Evolutionary conservation across 2,329 filamentous ascomycete species (phyloP).

Genomic region (Penicillium sp.): DNA sequence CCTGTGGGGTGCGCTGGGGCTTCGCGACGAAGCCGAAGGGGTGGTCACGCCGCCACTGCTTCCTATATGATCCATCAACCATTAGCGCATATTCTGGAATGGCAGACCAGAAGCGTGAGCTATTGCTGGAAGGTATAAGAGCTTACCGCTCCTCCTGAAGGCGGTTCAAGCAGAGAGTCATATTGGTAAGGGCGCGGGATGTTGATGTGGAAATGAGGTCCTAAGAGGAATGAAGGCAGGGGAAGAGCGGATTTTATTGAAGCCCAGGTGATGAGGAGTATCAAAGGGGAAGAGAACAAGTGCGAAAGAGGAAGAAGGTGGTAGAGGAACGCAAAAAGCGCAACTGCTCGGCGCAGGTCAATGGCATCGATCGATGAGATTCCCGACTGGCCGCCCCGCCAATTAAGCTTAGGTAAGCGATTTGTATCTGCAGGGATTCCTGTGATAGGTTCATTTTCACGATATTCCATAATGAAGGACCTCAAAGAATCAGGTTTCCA

Average conservation of each 20-base stretch:
- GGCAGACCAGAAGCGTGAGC: no score
- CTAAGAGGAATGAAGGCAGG: not conserved
- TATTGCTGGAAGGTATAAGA: slow-evolving; percentile 36
- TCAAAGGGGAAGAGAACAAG: not conserved
- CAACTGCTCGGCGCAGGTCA: slow-evolving; percentile 1
- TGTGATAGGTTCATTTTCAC: not conserved
- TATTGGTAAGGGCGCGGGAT: slow-evolving; percentile 46
- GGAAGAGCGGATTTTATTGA: not conserved
- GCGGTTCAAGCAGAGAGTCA: slow-evolving; percentile 88
- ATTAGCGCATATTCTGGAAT: slow-evolving; percentile 17
- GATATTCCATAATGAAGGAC: no score
- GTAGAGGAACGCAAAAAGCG: not conserved
- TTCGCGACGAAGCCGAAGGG: slow-evolving; percentile 97
- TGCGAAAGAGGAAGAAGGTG: slow-evolving; percentile 3
- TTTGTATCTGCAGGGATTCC: not conserved
- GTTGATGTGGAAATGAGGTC: not conserved
- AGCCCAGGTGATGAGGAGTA: not conserved
- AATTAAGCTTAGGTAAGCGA: slow-evolving; percentile 13
- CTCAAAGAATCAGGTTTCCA: no score
- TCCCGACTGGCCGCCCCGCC: slow-evolving; percentile 7
- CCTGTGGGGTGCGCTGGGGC: slow-evolving; percentile 77
- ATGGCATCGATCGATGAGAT: slow-evolving; percentile 12
- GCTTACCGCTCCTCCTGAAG: slow-evolving; percentile 82
- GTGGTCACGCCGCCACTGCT: slow-evolving; percentile 96
- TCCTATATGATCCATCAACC: slow-evolving; percentile 60